Conservation (phyloP, 805 yeast species). For the Candida patagonica region DNA sequence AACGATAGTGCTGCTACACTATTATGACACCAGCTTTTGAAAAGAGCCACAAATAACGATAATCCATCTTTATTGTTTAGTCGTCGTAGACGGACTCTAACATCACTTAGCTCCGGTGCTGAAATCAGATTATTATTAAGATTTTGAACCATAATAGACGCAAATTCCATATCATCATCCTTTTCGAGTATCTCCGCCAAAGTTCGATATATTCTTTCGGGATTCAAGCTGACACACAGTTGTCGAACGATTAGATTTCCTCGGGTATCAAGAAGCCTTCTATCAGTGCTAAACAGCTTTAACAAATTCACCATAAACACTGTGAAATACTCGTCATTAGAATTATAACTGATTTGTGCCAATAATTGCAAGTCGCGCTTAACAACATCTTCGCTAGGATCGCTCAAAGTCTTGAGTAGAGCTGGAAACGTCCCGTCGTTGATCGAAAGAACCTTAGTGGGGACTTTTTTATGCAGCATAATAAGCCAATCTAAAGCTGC, state of each 20-base stretch:
- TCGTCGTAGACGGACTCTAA: conserved; percentile 59
- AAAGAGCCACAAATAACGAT: conserved; percentile 61
- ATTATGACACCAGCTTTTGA: conserved; percentile 86
- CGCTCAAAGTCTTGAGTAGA: conserved; percentile 60
- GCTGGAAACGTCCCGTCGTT: conserved; percentile 63
- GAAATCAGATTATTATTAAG: conserved; percentile 78
- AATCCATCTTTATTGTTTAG: conserved; percentile 57
- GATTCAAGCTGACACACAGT: conserved; percentile 67
- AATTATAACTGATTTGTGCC: conserved; percentile 61
- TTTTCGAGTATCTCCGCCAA: conserved; percentile 63
- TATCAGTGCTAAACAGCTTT: conserved; percentile 59
- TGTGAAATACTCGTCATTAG: conserved; percentile 67
- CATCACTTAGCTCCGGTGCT: conserved; percentile 64
- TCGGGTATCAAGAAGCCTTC: conserved; percentile 53
- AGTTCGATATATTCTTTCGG: conserved; percentile 75
- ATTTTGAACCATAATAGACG: conserved; percentile 75
- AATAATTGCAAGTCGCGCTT: conserved; percentile 61
- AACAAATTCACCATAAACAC: conserved; percentile 66
- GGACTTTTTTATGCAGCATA: conserved; percentile 65
- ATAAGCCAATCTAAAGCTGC: conserved; percentile 87
- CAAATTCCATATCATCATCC: conserved; percentile 57
- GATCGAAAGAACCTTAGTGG: conserved; percentile 39
- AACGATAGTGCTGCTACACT: conserved; percentile 81
- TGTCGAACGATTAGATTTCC: conserved; percentile 81
- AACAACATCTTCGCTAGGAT: conserved; percentile 72